Percentiles rank a stretch among this genome's conserved stretches.
Evolutionary conservation across 2,329 filamentous ascomycete species (phyloP).

Genomic region (Curvularia spicifera): DNA sequence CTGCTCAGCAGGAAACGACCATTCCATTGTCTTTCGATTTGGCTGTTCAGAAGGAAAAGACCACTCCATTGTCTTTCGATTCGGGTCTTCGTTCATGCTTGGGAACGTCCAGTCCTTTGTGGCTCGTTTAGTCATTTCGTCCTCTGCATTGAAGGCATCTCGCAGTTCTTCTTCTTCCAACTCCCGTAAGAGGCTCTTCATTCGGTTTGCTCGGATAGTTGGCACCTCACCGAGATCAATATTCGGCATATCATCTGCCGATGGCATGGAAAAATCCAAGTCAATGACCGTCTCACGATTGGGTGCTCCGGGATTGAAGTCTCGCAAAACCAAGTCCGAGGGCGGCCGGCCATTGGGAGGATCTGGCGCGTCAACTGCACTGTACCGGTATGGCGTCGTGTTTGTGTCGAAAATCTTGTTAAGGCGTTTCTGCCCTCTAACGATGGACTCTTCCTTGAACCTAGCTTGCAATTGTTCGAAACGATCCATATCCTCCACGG

Average conservation of each 20-base stretch:
- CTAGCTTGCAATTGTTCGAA: conserved; percentile 54
- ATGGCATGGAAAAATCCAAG: conserved; percentile 60
- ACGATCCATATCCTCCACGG: conserved; percentile 37
- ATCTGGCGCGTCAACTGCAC: conserved; percentile 58
- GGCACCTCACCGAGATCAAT: conserved; percentile 59
- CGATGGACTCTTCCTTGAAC: conserved; percentile 64
- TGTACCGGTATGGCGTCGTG: conserved; percentile 64
- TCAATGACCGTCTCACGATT: conserved; percentile 63
- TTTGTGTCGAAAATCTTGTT: conserved; percentile 64
- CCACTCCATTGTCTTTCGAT: conserved; percentile 62
- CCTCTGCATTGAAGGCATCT: conserved; percentile 36
- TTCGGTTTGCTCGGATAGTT: conserved; percentile 63
- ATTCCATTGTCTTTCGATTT: conserved; percentile 54
- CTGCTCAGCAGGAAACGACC: conserved; percentile 53
- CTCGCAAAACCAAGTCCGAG: conserved; percentile 64
- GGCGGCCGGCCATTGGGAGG: conserved; percentile 49
- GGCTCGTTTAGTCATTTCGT: conserved; percentile 45
- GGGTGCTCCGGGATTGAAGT: conserved; percentile 50
- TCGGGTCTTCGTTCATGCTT: conserved; percentile 45
- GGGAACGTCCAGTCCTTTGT: conserved; percentile 65
- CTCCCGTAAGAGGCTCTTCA: conserved; percentile 55
- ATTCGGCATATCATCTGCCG: conserved; percentile 42
- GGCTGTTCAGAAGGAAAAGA: conserved; percentile 53
- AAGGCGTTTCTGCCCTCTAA: conserved; percentile 62
- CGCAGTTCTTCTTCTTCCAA: conserved; percentile 51